A percentile compares a stretch with the other conserved stretches of the same genome.
Conservation (phyloP, 2,329 filamentous ascomycete genomes). For the Teratosphaeria pseudoeucalypti region DNA sequence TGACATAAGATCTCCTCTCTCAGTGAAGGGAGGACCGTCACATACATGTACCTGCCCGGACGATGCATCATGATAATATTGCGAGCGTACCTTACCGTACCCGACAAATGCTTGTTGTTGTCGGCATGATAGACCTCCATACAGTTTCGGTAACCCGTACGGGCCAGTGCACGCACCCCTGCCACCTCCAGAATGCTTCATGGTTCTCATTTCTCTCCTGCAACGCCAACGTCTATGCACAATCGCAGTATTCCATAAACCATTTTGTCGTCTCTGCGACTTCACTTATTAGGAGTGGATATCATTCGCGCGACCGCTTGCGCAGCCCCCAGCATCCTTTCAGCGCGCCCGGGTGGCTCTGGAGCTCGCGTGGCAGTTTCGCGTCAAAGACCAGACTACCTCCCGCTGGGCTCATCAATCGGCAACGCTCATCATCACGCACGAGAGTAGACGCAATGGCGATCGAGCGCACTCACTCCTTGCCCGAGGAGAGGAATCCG, state of each 20-base stretch:
- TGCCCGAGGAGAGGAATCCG: slow-evolving; percentile 56
- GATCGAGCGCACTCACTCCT: slow-evolving; percentile 15
- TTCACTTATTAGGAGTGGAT: not conserved
- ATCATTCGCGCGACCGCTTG: not conserved
- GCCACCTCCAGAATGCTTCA: not conserved
- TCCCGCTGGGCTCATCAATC: not conserved
- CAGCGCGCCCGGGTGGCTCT: not conserved
- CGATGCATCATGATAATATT: not conserved
- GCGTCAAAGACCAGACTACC: not conserved
- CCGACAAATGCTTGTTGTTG: not conserved
- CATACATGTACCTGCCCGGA: no score
- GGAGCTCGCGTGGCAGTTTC: not conserved
- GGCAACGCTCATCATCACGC: not conserved
- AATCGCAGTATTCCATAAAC: not conserved
- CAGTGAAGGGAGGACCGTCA: no score
- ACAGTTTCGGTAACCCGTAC: not conserved
- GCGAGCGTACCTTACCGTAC: not conserved
- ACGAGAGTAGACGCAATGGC: slow-evolving; percentile 6
- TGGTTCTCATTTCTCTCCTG: not conserved
- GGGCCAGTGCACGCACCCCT: not conserved
- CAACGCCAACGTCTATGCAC: not conserved
- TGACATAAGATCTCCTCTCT: no score
- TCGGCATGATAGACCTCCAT: not conserved
- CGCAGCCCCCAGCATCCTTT: not conserved
- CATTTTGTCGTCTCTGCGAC: not conserved